These are phyloP conservation scores for Rhinocladiella similis DNA, from an alignment of 2,329 filamentous ascomycete genomes.

Conservation along the genomic window DNA sequence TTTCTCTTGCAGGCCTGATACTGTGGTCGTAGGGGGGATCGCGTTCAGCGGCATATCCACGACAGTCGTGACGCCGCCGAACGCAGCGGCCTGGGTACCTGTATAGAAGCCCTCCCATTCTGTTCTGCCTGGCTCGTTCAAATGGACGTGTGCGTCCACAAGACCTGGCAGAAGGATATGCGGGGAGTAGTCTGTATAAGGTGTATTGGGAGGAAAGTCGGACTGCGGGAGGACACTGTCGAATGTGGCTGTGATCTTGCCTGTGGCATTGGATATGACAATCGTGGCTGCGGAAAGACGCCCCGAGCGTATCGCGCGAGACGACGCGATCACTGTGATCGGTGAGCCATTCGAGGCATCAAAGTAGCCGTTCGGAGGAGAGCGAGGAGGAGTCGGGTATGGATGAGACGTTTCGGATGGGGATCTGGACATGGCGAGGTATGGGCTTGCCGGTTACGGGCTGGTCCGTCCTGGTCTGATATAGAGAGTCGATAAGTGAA, in stretches of 20 bases:
- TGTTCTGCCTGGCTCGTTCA: constrained; percentile 93
- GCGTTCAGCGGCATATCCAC: constrained; percentile 98
- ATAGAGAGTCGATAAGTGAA: no score
- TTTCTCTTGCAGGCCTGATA: constrained; percentile 80
- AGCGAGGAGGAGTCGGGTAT: constrained; percentile 29
- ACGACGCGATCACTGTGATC: constrained; percentile 79
- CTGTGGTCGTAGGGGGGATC: constrained; percentile 91
- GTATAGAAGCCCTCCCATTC: constrained; percentile 99
- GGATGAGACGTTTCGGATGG: constrained; percentile 16
- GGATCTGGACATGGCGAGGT: constrained; percentile 20
- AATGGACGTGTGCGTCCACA: constrained; percentile 94
- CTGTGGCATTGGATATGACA: constrained; percentile 71
- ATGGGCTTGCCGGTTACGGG: constrained; percentile 11
- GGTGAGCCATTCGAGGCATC: constrained; percentile 36
- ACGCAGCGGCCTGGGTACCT: constrained; percentile 88
- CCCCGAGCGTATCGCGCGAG: constrained; percentile 76
- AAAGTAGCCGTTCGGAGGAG: constrained; percentile 24
- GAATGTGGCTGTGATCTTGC: constrained; percentile 79
- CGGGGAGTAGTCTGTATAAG: constrained; percentile 82
- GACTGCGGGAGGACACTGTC: constrained; percentile 71
- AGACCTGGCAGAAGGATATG: constrained; percentile 84
- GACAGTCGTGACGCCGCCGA: constrained; percentile 93
- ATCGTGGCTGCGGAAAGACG: constrained; percentile 80
- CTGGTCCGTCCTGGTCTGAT: neutral
- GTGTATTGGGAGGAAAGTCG: constrained; percentile 69